A percentile compares a stretch with the other conserved stretches of the same genome.
Evolutionary conservation across 441 rosid species (phyloP).

Genomic region (Pelargonium fulgidum): DNA sequence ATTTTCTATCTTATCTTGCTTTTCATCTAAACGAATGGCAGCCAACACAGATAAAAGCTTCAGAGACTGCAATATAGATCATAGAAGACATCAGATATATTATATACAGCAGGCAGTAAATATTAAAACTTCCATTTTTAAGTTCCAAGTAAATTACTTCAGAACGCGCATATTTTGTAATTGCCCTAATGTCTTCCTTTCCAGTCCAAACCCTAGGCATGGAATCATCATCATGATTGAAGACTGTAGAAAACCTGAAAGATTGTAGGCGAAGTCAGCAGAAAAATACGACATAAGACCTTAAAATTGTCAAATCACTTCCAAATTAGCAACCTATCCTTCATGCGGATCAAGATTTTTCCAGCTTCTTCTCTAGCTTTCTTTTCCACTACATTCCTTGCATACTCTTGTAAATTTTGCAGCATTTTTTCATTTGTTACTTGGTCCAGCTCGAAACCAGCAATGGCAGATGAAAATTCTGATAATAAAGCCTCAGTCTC

Average conservation of each 20-base stretch:
- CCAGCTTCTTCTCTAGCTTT: slow-evolving; percentile 79
- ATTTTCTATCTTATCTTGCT: slow-evolving; percentile 53
- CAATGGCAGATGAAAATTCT: slow-evolving; percentile 39
- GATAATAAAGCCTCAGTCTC: slow-evolving; percentile 49
- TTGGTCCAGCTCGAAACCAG: slow-evolving; percentile 63
- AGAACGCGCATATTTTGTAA: slow-evolving; percentile 57
- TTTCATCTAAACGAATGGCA: slow-evolving; percentile 66
- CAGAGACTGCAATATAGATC: slow-evolving; percentile 43
- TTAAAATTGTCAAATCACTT: slow-evolving; percentile 3
- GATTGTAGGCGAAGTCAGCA: slow-evolving; percentile 18
- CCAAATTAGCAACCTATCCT: slow-evolving; percentile 47
- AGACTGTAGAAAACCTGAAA: slow-evolving; percentile 64
- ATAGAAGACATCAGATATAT: slow-evolving; percentile 20
- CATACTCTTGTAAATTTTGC: slow-evolving; percentile 40
- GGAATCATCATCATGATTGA: slow-evolving; percentile 56
- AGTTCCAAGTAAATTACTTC: slow-evolving; percentile 39
- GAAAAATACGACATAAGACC: slow-evolving; percentile 10
- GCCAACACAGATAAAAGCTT: slow-evolving; percentile 64
- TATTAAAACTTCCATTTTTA: slow-evolving; percentile 6
- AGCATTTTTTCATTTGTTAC: slow-evolving; percentile 38
- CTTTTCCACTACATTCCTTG: slow-evolving; percentile 58
- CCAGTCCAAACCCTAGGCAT: slow-evolving; percentile 87
- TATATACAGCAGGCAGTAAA: not conserved
- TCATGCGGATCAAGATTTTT: slow-evolving; percentile 64
- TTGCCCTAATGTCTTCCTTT: slow-evolving; percentile 69